Conservation (phyloP, 805 yeast species). For the Suhomyces sp. region DNA sequence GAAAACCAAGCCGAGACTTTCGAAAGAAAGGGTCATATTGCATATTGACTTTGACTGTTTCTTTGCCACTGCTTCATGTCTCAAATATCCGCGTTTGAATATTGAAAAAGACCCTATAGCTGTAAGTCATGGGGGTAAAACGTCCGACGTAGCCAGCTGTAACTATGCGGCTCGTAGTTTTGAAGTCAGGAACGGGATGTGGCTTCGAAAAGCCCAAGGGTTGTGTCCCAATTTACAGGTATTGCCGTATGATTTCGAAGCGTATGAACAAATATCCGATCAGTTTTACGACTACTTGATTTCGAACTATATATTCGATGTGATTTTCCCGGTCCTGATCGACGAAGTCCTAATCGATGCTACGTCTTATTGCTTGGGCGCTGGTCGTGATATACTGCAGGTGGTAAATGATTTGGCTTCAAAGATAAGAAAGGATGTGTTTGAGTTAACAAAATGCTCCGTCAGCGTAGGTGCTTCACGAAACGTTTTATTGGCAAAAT, state of each 20-base stretch:
- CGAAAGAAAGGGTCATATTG: constrained; percentile 40
- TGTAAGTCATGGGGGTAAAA: constrained; percentile 58
- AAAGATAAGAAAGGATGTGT: constrained; percentile 41
- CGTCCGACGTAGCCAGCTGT: constrained; percentile 87
- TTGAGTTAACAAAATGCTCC: constrained; percentile 50
- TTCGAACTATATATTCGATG: constrained; percentile 40
- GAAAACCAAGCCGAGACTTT: constrained; percentile 1
- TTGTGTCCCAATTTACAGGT: constrained; percentile 65
- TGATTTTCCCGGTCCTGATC: constrained; percentile 76
- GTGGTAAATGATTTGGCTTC: constrained; percentile 22
- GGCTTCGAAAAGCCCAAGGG: constrained; percentile 66
- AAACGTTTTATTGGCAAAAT: constrained; percentile 73
- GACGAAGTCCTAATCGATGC: constrained; percentile 88
- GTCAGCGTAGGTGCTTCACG: constrained; percentile 79
- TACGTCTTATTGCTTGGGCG: constrained; percentile 24
- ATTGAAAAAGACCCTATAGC: constrained; percentile 51
- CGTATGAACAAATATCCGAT: constrained; percentile 64
- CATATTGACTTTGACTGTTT: constrained; percentile 95
- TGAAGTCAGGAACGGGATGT: constrained; percentile 89
- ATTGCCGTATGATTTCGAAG: constrained; percentile 70
- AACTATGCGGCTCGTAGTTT: constrained; percentile 79
- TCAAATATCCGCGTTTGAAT: constrained; percentile 52
- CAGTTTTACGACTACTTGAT: constrained; percentile 61
- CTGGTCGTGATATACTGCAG: constrained; percentile 5
- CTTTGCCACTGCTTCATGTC: constrained; percentile 81